phyloP scores from a whole-genome alignment of 2,329 filamentous ascomycete genomes.

The Clonostachys solani region DNA sequence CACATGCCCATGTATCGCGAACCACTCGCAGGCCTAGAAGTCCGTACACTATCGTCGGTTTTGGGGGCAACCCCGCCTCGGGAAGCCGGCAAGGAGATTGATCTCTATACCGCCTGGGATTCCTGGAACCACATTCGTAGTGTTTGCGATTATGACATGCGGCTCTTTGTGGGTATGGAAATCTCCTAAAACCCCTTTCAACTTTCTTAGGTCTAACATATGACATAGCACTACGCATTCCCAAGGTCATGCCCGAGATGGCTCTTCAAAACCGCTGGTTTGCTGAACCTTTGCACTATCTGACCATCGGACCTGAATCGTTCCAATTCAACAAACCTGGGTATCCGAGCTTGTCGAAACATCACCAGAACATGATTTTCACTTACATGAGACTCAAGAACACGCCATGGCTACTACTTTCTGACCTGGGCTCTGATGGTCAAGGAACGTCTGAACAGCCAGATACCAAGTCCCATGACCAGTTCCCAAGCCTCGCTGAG shows the following conservation, averaged over 20 bases:
- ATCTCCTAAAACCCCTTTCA: no score
- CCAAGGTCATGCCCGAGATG: conserved; percentile 52
- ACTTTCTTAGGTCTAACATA: background rate
- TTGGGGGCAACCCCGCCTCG: conserved; percentile 23
- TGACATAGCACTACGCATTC: conserved; percentile 48
- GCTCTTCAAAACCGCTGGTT: conserved; percentile 65
- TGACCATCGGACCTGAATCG: conserved; percentile 46
- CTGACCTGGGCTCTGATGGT: conserved; percentile 49
- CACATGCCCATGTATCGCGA: conserved; percentile 81
- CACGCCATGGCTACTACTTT: conserved; percentile 59
- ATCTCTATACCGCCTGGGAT: conserved; percentile 83
- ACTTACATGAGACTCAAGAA: conserved; percentile 62
- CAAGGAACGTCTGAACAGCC: conserved; percentile 12
- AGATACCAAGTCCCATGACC: conserved; percentile 31
- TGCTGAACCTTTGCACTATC: conserved; percentile 60
- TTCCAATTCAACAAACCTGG: conserved; percentile 60
- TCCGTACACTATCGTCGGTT: conserved; percentile 45
- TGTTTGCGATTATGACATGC: conserved; percentile 77
- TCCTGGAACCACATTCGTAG: conserved; percentile 86
- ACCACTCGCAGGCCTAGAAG: conserved; percentile 47
- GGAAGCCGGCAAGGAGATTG: conserved; percentile 42
- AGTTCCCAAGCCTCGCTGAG: conserved; percentile 70
- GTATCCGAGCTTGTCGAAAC: conserved; percentile 55
- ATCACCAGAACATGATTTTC: conserved; percentile 58
- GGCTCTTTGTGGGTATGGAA: conserved; percentile 77